phyloP scores from a whole-genome alignment of 192 early-diverging fungal species.

The Thamnidium elegans region DNA sequence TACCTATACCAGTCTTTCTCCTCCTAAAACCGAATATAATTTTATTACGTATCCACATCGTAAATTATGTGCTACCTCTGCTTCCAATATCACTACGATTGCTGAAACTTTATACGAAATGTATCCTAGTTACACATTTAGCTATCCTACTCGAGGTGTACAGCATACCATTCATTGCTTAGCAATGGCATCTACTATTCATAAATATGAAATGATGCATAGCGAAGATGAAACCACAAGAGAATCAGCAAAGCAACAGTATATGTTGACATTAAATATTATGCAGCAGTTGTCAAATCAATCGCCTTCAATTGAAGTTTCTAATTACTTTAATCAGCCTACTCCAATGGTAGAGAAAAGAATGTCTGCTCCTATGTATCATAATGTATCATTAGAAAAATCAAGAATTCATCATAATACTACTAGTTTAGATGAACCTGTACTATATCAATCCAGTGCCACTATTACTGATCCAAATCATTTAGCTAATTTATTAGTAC shows the following conservation, averaged over 20 bases:
- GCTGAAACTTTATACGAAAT: slow-evolving; percentile 43
- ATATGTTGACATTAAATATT: not conserved
- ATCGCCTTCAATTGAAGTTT: slow-evolving; percentile 10
- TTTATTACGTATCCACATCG: slow-evolving; percentile 39
- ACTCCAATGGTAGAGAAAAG: slow-evolving; percentile 1
- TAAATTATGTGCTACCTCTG: slow-evolving; percentile 47
- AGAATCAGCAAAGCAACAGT: slow-evolving; percentile 20
- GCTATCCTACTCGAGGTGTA: slow-evolving; percentile 48
- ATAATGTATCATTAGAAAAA: not conserved
- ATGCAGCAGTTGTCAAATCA: not conserved
- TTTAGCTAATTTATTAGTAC: not conserved
- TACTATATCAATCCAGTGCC: not conserved
- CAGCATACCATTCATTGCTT: slow-evolving; percentile 54
- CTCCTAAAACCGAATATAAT: slow-evolving; percentile 23
- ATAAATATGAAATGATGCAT: slow-evolving; percentile 26
- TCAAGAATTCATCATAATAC: not conserved
- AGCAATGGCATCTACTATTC: slow-evolving; percentile 47
- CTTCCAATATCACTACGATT: slow-evolving; percentile 52
- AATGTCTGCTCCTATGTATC: slow-evolving; percentile 2
- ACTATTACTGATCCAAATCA: not conserved
- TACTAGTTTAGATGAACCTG: not conserved
- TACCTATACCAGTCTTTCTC: slow-evolving; percentile 33
- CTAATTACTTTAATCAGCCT: slow-evolving; percentile 12
- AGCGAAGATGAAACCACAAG: not conserved
- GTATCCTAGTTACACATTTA: slow-evolving; percentile 39